phyloP scores from a whole-genome alignment of 225 moss, liverwort and hornwort genomes.

The Antitrichia curtipendula region DNA sequence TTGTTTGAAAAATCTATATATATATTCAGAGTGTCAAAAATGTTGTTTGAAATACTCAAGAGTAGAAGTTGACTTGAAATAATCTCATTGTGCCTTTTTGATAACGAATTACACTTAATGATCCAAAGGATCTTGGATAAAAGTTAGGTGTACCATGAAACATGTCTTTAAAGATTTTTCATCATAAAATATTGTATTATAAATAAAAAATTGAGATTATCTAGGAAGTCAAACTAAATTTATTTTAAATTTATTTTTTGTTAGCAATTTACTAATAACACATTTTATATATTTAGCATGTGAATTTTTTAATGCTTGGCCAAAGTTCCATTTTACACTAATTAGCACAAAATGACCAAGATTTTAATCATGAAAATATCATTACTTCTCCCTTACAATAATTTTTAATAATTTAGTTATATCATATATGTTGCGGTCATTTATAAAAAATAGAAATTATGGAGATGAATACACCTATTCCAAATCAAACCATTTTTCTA shows the following conservation, averaged over 20 bases:
- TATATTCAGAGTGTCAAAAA: background rate
- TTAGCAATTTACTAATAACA: background rate
- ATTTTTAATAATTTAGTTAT: background rate
- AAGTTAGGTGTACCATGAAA: background rate
- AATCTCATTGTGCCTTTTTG: background rate
- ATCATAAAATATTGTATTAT: background rate
- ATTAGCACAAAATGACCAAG: background rate
- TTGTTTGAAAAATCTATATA: background rate
- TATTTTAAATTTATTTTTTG: background rate
- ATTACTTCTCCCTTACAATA: accelerated
- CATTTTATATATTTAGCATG: background rate
- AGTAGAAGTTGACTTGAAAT: background rate
- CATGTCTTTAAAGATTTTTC: background rate
- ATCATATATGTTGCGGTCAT: background rate
- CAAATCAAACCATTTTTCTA: background rate
- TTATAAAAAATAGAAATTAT: background rate
- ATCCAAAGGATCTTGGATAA: background rate
- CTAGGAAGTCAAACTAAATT: too few relatives aligned
- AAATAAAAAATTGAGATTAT: background rate
- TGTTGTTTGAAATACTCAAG: background rate
- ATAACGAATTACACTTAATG: background rate
- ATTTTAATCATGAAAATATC: background rate
- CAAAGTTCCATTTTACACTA: background rate
- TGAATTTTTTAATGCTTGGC: background rate
- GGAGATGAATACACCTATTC: background rate